Evolutionary conservation across 345 rosid genomes (phyloP).

Genomic region (Melaleuca quinquenervia): DNA sequence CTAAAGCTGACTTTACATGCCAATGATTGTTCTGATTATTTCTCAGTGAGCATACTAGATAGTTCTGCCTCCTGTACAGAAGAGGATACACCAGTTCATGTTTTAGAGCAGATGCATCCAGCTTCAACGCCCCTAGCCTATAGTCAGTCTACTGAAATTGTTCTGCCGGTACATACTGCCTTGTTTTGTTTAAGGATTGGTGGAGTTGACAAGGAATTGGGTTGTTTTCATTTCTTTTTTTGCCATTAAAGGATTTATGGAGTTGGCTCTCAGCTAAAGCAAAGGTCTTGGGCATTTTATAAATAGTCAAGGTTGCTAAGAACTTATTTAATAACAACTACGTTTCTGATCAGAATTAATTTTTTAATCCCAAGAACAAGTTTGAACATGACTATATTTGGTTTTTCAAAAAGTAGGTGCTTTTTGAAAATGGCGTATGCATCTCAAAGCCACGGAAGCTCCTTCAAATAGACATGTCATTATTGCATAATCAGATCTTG

Average conservation of each 20-base stretch:
- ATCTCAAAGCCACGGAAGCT: too few relatives aligned
- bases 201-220: background rate
- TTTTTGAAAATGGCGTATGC: too few relatives aligned
- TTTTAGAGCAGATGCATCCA: background rate
- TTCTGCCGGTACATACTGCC: background rate
- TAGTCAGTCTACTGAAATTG: background rate
- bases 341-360: too few relatives aligned
- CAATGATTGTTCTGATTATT: background rate
- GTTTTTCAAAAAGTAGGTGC: too few relatives aligned
- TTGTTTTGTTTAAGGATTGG: background rate
- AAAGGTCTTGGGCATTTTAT: background rate
- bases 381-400: too few relatives aligned
- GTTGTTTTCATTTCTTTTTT: too few relatives aligned
- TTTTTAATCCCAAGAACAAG: too few relatives aligned
- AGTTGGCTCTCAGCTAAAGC: background rate
- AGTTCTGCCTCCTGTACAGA: background rate
- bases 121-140: background rate
- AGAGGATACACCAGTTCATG: background rate
- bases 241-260: background rate
- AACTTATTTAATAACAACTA: too few relatives aligned
- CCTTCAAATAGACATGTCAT: too few relatives aligned
- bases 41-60: background rate
- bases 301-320: background rate
- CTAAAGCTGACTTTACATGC: background rate
- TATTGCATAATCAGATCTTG: too few relatives aligned